Evolutionary conservation across 441 rosid species (phyloP).

Genomic region (Arabidopsis lyrata): DNA sequence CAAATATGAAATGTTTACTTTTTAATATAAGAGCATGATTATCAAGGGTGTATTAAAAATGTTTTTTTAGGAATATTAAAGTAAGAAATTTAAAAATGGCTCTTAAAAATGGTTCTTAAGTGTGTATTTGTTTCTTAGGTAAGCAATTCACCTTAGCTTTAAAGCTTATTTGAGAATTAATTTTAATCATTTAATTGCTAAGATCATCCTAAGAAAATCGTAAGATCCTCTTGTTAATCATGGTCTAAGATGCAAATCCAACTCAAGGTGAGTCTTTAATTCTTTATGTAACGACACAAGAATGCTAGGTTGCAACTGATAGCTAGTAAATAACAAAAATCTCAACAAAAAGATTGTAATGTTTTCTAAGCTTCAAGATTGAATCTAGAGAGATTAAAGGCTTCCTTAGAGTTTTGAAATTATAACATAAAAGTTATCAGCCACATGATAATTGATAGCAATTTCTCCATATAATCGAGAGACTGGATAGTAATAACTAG

Average conservation of each 20-base stretch:
- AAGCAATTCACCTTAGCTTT: too few relatives aligned
- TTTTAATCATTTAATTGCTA: too few relatives aligned
- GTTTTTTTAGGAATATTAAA: too few relatives aligned
- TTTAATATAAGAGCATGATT: too few relatives aligned
- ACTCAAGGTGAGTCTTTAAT: neutral
- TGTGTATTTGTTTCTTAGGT: too few relatives aligned
- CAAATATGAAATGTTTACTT: neutral
- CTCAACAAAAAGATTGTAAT: neutral
- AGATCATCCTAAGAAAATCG: too few relatives aligned
- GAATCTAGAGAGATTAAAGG: neutral
- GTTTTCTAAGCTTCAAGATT: neutral
- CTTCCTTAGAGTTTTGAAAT: neutral
- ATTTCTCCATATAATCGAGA: neutral
- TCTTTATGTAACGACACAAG: neutral
- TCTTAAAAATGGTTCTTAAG: too few relatives aligned
- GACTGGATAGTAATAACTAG: too few relatives aligned
- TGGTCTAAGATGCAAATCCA: neutral
- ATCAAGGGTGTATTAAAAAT: too few relatives aligned
- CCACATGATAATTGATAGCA: neutral
- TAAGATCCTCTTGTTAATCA: too few relatives aligned
- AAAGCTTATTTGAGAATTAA: too few relatives aligned
- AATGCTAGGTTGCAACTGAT: neutral
- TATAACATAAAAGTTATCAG: neutral
- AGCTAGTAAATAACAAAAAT: neutral
- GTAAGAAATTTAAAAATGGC: too few relatives aligned